Evolutionary conservation across 768 basidiomycete genomes (phyloP).

Genomic region (Boletus pseudo-olivaceus): DNA sequence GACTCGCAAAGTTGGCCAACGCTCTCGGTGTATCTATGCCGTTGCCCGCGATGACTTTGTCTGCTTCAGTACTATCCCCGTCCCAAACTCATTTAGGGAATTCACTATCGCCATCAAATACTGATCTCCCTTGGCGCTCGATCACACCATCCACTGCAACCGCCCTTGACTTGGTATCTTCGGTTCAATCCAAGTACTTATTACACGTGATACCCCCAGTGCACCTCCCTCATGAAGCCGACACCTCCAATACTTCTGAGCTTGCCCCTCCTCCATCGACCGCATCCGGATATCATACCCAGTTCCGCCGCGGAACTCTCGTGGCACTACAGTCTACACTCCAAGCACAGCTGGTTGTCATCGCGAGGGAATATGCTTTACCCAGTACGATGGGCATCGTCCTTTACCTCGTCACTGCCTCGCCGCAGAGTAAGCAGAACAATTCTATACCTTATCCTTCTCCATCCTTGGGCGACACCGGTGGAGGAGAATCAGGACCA

Average conservation of each 20-base stretch:
- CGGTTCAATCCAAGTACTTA: conserved; percentile 61
- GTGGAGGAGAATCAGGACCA: conserved; percentile 64
- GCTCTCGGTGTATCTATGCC: conserved; percentile 80
- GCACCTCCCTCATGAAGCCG: conserved; percentile 64
- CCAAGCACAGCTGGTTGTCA: conserved; percentile 77
- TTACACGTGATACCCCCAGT: conserved; percentile 81
- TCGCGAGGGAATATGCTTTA: conserved; percentile 90
- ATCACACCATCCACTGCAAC: conserved; percentile 46
- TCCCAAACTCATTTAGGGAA: conserved; percentile 11
- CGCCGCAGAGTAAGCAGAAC: conserved; percentile 19
- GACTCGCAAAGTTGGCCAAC: conserved; percentile 80
- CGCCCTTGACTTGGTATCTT: conserved; percentile 36
- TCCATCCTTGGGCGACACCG: conserved; percentile 24
- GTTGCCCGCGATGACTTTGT: conserved; percentile 46
- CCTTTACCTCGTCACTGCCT: conserved; percentile 67
- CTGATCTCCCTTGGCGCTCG: conserved; percentile 43
- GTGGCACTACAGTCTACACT: conserved; percentile 83
- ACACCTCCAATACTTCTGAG: conserved; percentile 39
- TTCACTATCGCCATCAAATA: conserved; percentile 16
- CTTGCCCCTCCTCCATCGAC: conserved; percentile 49
- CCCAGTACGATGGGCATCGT: conserved; percentile 82
- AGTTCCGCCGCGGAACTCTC: conserved; percentile 81
- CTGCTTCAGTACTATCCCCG: conserved; percentile 10
- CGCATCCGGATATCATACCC: conserved; percentile 74
- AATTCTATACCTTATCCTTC: conserved; percentile 18